Conservation (phyloP, 2,329 filamentous ascomycete genomes). For the Graphilbum fragrans region DNA sequence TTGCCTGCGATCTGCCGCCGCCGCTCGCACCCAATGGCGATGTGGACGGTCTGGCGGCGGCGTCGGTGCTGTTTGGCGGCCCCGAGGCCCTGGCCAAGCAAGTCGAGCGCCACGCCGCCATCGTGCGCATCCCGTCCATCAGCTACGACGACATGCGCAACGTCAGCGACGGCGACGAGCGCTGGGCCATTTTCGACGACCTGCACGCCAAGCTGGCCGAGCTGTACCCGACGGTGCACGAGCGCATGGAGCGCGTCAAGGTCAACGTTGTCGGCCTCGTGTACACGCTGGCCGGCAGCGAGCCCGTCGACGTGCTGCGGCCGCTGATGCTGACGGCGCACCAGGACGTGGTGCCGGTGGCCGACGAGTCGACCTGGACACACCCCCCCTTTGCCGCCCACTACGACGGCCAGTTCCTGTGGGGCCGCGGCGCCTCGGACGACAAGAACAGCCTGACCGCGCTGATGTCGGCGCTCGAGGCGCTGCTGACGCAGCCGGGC, state of each 20-base stretch:
- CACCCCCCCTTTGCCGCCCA: conserved; percentile 47
- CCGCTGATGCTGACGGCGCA: conserved; percentile 50
- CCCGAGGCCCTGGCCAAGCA: conserved; percentile 6
- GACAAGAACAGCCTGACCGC: conserved; percentile 50
- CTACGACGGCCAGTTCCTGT: conserved; percentile 45
- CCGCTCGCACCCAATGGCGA: conserved; percentile 5
- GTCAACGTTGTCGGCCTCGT: conserved; percentile 48
- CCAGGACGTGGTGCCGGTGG: conserved; percentile 52
- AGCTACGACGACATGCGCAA: conserved; percentile 31
- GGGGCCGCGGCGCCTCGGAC: conserved; percentile 48
- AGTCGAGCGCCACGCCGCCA: conserved; percentile 16
- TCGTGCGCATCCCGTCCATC: conserved; percentile 19
- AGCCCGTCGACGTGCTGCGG: conserved; percentile 30
- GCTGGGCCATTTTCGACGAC: conserved; percentile 45
- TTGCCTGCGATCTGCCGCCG: conserved; percentile 11
- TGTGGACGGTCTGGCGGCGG: conserved; percentile 10
- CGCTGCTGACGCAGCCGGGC: conserved; percentile 30
- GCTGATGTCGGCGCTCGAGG: conserved; percentile 41
- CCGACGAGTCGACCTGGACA: conserved; percentile 42
- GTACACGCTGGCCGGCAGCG: conserved; percentile 42
- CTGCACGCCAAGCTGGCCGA: conserved; percentile 36
- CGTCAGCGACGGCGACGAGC: conserved; percentile 36
- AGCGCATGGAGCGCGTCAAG: conserved; percentile 31
- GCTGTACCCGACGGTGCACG: conserved; percentile 34
- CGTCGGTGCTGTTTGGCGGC: conserved; percentile 7